A percentile compares a stretch with the other conserved stretches of the same genome.
phyloP scores from a whole-genome alignment of 306 rosid genomes.

The Alnus glutinosa region DNA sequence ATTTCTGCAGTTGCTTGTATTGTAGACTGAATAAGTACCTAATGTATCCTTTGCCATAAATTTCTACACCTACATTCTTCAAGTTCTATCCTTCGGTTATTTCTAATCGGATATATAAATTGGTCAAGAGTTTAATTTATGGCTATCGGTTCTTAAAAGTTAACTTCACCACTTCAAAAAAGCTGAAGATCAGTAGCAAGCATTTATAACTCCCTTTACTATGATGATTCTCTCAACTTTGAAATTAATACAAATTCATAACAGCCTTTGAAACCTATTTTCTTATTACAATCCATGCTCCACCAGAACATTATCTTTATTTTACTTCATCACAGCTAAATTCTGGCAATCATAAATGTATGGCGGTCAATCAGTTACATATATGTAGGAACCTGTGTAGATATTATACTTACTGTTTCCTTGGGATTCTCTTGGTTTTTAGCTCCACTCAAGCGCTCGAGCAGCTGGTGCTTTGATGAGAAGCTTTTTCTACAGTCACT shows the following conservation, averaged over 20 bases:
- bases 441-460: constrained; percentile 59
- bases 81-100: background rate
- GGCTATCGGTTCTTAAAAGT: background rate
- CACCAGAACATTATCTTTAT: background rate
- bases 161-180: background rate
- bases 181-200: background rate
- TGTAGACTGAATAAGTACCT: background rate
- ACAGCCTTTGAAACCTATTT: background rate
- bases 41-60: background rate
- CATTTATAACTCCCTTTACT: background rate
- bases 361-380: background rate
- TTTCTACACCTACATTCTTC: background rate
- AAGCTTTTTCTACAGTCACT: constrained; percentile 79
- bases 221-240: constrained; percentile 11
- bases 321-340: background rate
- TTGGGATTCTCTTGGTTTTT: constrained; percentile 30
- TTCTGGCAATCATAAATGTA: constrained; percentile 1
- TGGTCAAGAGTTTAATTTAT: constrained; percentile 4
- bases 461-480: constrained; percentile 82
- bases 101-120: background rate
- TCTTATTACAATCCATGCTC: background rate
- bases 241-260: constrained; percentile 6
- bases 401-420: constrained; percentile 28
- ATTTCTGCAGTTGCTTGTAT: background rate
- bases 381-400: background rate